Base-by-base conservation (phyloP, 352 stramenopile species). In the Synura sp. region DNA sequence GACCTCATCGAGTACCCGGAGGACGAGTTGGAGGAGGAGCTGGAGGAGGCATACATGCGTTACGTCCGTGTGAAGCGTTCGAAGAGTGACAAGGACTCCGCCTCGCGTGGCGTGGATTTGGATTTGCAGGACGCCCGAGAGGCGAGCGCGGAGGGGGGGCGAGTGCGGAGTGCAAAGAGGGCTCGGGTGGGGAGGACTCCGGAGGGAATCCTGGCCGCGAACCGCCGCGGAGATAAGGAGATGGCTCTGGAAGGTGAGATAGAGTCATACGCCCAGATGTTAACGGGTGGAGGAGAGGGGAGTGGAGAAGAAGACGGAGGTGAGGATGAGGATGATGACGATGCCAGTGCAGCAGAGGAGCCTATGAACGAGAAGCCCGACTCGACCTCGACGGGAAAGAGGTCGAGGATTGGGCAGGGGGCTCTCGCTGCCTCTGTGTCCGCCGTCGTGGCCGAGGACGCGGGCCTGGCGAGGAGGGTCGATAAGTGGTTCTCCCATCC, bases 381-480 rank as follows among this genome's bases (percentile, higher is more conserved):
- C 2, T 12, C 34, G 12, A 38, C 2, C 12, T 38, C 34, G 12
- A 12, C 12, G 34, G 34, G 2, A 12, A 38, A 79, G 86, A 90
- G 29, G 89, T 86, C 81, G 88, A 89, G 73, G 88, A 94, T 69
- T 49, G 2, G 2, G 2, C 2, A 12, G 2, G 12, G 2, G 2
- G 12, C 12, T 12, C 12, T 38, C 2, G 2, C 2, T 38, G 12
- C 12, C 12, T 38, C 12, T 12, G 2, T 38, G 2, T 12, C 2
- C 12, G 2, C 12, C 34, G 2, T 38, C 2, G 2, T 38, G 2
- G 12, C 34, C 12, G 2, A 12, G 34, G 12, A 38, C 3, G 74
- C 70, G 49, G 82, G 81, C 27, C 83, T 83, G 5, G 87, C 92
- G 38, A 84, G 87, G 32, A 84, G 87, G 44, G 85, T 88, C 55